Base-by-base conservation (phyloP, 1,139 yeast genomes). In the Cylindricascospora bacillispora region DNA sequence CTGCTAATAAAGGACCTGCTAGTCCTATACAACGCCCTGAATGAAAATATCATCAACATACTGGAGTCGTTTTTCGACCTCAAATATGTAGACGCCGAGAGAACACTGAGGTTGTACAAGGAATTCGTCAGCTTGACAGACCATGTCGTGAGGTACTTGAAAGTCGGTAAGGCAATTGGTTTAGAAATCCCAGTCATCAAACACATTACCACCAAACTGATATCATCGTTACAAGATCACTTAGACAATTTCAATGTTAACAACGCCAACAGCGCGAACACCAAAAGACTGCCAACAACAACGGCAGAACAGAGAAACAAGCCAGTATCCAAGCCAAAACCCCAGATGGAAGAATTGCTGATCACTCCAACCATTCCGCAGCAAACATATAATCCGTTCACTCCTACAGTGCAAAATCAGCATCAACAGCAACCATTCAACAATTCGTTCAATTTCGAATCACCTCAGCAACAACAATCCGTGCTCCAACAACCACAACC, bases 181-280 rank as follows among this genome's bases (percentile, higher is more conserved):
- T 62, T 89, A 37, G 85, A 80, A 49, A 94, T 89, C 18, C 98
- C 98, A 16, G 86, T 94, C 10, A 86, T 89, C 37, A 83, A 83
- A 53, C 98, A 89, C 56, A 95, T 97, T 0, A 97, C 97, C 10
- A 86, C 95, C 2, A 92, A 94, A 16, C 66, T 89, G 44, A 80
- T 94, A 6, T 67, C 76, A 24, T 78, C 93, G 10, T 65, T 89
- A 34, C 93, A 83, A 49, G 95, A 86, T 44, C 92, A 89, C 61
- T 25, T 38, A 33, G 43, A 36, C 11, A 36, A 33, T 21, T 25
- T 25, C 9, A 28, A 29, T 21, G 15, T 14, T 15, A 25, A 22
- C 9, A 21, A 21, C 22, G 31, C 15, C 14, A 14, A 11, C 4
- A 15, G 19, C 15, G 25, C 12, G 31, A 32, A 31, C 31, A 33